A percentile compares a stretch with the other conserved stretches of the same genome.
Conservation (phyloP, 139 green algal species). For the Diplosphaera chodatii region DNA sequence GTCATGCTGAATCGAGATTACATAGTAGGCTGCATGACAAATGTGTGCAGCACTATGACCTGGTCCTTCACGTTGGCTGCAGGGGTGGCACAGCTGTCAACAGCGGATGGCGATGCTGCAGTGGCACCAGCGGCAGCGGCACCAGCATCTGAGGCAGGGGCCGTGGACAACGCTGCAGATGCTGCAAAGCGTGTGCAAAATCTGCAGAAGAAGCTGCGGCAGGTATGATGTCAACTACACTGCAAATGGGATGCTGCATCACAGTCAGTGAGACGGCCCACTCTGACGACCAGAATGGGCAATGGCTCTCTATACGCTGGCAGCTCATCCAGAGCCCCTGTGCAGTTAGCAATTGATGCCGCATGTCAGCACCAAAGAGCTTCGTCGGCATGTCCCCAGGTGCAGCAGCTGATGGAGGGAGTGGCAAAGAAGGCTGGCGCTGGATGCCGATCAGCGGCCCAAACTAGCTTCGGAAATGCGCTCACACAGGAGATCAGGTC, state of each 20-base stretch:
- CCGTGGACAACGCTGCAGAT: slow-evolving; percentile 23
- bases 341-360: too few relatives aligned
- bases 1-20: too few relatives aligned
- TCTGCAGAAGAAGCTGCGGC: slow-evolving; percentile 71
- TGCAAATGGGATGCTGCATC: not conserved
- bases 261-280: too few relatives aligned
- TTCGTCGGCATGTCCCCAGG: not conserved
- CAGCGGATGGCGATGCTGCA: too few relatives aligned
- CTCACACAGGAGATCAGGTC: slow-evolving; percentile 41
- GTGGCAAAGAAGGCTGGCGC: not conserved
- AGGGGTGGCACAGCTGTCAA: slow-evolving; percentile 6
- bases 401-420: slow-evolving; percentile 60
- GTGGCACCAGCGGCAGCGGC: slow-evolving; percentile 2
- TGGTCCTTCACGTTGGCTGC: too few relatives aligned
- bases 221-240: too few relatives aligned
- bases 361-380: too few relatives aligned
- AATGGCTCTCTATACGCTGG: too few relatives aligned
- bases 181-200: slow-evolving; percentile 38
- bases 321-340: too few relatives aligned
- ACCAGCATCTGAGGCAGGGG: not conserved
- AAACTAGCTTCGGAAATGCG: slow-evolving; percentile 46
- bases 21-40: too few relatives aligned
- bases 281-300: too few relatives aligned
- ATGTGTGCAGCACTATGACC: too few relatives aligned
- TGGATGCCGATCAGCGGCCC: slow-evolving; percentile 50